These are phyloP conservation scores for Sphagnum magellanicum DNA, from an alignment of 228 moss, liverwort and hornwort species.

Conservation along the genomic window DNA sequence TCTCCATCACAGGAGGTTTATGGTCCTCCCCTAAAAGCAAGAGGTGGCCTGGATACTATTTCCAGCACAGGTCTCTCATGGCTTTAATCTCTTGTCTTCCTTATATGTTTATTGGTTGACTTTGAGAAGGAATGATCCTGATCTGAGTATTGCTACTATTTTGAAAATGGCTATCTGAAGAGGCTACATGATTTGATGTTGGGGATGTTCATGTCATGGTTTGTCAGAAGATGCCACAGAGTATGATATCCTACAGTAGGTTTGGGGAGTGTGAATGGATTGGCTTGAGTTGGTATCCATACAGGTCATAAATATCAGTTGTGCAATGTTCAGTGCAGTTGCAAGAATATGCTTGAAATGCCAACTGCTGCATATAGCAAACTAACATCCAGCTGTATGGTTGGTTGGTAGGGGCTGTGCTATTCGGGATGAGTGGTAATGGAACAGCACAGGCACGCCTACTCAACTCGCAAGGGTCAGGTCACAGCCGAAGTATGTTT, in stretches of 20 bases:
- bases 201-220: too few species aligned
- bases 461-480: conserved; percentile 44
- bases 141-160: not conserved
- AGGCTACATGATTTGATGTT: too few species aligned
- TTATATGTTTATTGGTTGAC: not conserved
- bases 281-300: not conserved
- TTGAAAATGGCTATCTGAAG: not conserved
- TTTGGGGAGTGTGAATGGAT: not conserved
- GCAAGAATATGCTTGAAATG: not conserved
- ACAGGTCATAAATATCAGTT: not conserved
- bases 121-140: not conserved
- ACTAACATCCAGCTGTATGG: not conserved
- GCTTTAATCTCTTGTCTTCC: not conserved
- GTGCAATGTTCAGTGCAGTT: not conserved
- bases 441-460: conserved; percentile 35
- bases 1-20: conserved; percentile 17
- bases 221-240: not conserved
- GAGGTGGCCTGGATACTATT: conserved; percentile 23
- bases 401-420: conserved; percentile 12
- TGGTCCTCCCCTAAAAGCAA: conserved; percentile 24
- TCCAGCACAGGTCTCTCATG: not conserved
- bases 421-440: conserved; percentile 40
- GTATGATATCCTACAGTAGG: not conserved
- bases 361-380: not conserved
- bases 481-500: conserved; percentile 49